Base-by-base conservation (phyloP, 164 flowering plant species). In the Buxus sempervirens region DNA sequence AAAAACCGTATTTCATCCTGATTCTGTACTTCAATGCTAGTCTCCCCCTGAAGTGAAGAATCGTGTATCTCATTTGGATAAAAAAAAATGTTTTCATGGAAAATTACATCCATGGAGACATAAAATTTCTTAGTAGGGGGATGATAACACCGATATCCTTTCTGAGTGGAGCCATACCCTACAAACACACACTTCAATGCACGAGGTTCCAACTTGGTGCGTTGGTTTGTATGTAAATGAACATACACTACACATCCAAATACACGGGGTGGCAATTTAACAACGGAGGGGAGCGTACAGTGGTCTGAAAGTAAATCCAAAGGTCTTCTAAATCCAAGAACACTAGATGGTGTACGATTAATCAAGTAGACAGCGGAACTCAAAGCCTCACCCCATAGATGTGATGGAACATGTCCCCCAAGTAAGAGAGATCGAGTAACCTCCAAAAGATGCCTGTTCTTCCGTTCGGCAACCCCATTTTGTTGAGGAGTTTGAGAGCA, bases 21-120 rank as follows among this genome's bases (percentile, higher is more conserved):
- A 64, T 64, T 64, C 10, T 53, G 38, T 51, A 51, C 58, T 64
- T 64, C 18, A 54, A 19, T 8, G 2, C 15, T 28, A 28, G 58
- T n/a, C 60, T 65, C 60, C 60, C 51, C 60, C 28, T 65, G 61
- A 55, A 65, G 68, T 28, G 53, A 55, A 5, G 60, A 54, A 54
- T 54, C 22, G 6, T 16, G 0, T 9, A 51, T 19, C 27, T 24
- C 23, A 9, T 41, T 25, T 23, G 68, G 23, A 55, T 54, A 55
- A 25, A 51, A 65, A 22, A 45, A 36, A 15, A 22, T 15, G 7
- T 55, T 12, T 26, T 65, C 60, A 55, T 65, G 68, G 24, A 65
- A 65, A 5, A 45, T 65, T 5, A 65, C 68, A 54, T 65, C 60
- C 51, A 38, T 64, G 26, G 45, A 54, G 19, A 65, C 28, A 65